Evolutionary conservation across 768 basidiomycete species (phyloP).

Genomic region (Boletus huronensis): DNA sequence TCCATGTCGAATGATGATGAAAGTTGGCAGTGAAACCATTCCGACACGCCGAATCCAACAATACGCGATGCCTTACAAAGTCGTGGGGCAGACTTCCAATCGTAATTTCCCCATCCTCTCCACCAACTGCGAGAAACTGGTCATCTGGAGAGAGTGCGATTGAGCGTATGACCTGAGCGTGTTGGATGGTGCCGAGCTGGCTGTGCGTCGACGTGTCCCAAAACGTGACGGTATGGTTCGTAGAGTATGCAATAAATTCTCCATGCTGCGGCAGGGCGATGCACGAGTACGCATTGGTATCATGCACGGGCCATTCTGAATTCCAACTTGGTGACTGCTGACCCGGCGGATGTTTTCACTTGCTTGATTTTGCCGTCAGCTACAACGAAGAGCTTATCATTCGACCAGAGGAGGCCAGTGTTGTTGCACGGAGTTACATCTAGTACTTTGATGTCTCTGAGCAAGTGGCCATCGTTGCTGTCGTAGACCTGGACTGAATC

Average conservation of each 20-base stretch:
- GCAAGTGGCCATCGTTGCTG: too few relatives aligned
- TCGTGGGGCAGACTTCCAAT: too few relatives aligned
- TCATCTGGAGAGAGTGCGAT: background rate
- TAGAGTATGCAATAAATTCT: background rate
- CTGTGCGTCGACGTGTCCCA: background rate
- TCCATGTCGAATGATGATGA: too few relatives aligned
- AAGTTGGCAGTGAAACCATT: background rate
- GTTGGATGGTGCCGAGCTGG: background rate
- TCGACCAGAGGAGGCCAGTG: conserved; percentile 3
- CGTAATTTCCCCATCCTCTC: background rate
- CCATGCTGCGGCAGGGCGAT: too few relatives aligned
- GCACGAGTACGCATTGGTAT: too few relatives aligned
- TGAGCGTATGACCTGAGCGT: background rate
- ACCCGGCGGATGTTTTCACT: too few relatives aligned
- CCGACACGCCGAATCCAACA: too few relatives aligned
- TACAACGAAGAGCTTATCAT: background rate
- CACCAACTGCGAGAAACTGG: background rate
- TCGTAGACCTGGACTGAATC: too few relatives aligned
- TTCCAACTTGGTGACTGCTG: too few relatives aligned
- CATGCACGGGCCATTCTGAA: too few relatives aligned
- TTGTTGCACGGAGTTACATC: background rate
- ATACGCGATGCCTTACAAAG: too few relatives aligned
- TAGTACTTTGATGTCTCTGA: background rate
- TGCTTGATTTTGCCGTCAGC: background rate
- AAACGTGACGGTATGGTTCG: background rate